Evolutionary conservation across 2,329 filamentous ascomycete species (phyloP), one percentile per base, ranked within the genome.

Genomic region (Fusarium tanahbumbuense): DNA sequence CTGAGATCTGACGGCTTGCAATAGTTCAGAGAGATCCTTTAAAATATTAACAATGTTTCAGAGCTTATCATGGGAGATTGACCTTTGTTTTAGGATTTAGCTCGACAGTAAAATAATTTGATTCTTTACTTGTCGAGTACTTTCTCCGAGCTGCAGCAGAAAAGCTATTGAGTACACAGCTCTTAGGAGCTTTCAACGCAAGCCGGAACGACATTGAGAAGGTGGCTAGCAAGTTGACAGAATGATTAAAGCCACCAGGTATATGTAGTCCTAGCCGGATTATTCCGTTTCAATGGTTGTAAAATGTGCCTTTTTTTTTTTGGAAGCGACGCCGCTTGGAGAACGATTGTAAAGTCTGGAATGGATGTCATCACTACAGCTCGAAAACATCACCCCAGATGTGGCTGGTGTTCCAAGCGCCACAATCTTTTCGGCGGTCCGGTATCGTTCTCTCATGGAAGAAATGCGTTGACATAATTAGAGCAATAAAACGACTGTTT

Each of bases 161-260:
- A 15, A 63, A 41, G 30, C 34, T 69, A 41, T 69, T 70, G 20
- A 69, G 69, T 28, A 64, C 41, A 42, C 44, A 52, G 63, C 71
- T 73, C 60, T 67, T 72, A 28, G 68, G 56, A 68, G 73, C 60
- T 63, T 57, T 62, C 20, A 58, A 58, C 37, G 59, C 56, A 25
- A 73, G 61, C 28, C 67, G 59, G 6, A 70, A 61, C 40, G 69
- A 66, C 76, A 78, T 78, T 45, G 60, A 55, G 52, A 48, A n/a
- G 27, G 16, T 53, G 25, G 23, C 15, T 22, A 28, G 4, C 11
- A 23, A 20, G 11, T 20, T 28, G 23, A n/a, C 23, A 18, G 15
- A n/a, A 8, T 40, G 25, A n/a, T 7, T 4, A 16, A 16, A 34
- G 15, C 25, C 13, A 37, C n/a, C 7, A n/a, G 18, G 8, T 20